Percentiles rank a stretch among this genome's conserved stretches.
phyloP scores from a whole-genome alignment of 2,329 filamentous ascomycete genomes.

The Fusarium robinianum region DNA sequence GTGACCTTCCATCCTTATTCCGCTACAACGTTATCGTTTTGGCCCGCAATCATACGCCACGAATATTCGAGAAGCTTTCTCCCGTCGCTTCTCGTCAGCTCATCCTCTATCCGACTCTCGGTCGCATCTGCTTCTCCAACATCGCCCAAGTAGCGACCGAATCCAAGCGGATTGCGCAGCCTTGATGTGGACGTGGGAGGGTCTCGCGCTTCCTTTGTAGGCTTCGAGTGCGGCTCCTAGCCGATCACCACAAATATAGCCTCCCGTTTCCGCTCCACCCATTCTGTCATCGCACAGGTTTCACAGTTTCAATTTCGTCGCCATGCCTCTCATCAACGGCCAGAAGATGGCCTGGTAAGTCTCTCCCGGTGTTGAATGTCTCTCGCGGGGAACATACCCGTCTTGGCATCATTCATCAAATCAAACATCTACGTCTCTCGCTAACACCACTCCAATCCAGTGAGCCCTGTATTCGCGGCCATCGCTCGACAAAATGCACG shows the following conservation, averaged over 20 bases:
- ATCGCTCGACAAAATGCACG: conserved; percentile 75
- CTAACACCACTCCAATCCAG: conserved; percentile 46
- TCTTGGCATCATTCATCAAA: too few species aligned
- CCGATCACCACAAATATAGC: conserved; percentile 14
- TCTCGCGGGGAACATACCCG: too few species aligned
- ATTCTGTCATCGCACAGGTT: conserved; percentile 24
- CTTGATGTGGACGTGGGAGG: conserved; percentile 25
- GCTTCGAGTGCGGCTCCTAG: conserved; percentile 27
- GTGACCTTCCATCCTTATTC: too few species aligned
- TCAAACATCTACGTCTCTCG: not conserved
- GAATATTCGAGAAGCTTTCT: too few species aligned
- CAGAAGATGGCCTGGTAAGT: conserved; percentile 76
- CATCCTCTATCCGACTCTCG: not conserved
- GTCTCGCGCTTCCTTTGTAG: conserved; percentile 15
- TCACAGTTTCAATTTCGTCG: conserved; percentile 32
- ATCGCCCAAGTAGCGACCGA: conserved; percentile 12
- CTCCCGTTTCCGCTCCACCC: conserved; percentile 16
- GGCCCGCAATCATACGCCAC: too few species aligned
- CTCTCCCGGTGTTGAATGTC: not conserved
- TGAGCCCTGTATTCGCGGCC: conserved; percentile 75
- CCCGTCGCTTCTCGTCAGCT: too few species aligned
- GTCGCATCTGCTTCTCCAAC: conserved; percentile 5
- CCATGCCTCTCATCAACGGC: conserved; percentile 72
- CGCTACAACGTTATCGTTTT: too few species aligned
- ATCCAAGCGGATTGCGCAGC: conserved; percentile 4